These are phyloP conservation scores for Podaxis sp. DNA, from an alignment of 768 basidiomycete species.

Conservation along the genomic window DNA sequence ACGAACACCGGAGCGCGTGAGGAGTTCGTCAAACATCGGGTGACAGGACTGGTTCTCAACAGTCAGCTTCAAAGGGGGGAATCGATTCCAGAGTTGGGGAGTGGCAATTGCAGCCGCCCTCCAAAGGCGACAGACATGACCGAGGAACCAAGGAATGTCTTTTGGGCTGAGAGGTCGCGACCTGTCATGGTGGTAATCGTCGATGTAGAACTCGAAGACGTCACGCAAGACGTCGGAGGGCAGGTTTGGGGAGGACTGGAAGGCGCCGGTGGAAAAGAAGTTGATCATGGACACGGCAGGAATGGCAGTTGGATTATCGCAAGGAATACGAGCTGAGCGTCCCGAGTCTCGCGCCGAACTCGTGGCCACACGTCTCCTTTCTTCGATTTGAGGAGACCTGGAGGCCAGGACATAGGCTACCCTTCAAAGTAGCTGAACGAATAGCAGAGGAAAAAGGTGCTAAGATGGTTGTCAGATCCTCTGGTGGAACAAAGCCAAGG, in stretches of 20 bases:
- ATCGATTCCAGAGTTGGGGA: neutral
- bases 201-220: neutral
- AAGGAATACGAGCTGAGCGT: neutral
- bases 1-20: neutral
- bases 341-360: neutral
- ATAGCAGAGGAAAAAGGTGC: too few species aligned
- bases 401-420: too few species aligned
- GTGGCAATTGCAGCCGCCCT: neutral
- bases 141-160: neutral
- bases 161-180: neutral
- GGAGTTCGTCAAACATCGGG: neutral
- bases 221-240: neutral
- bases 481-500: too few species aligned
- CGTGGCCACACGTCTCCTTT: too few species aligned
- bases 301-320: neutral
- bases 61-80: neutral
- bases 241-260: neutral
- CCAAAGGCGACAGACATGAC: neutral
- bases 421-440: too few species aligned
- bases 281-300: neutral
- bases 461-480: too few species aligned
- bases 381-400: too few species aligned
- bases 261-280: neutral
- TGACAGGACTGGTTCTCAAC: neutral
- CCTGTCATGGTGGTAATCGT: neutral